Evolutionary conservation across 345 rosid species (phyloP), one percentile per base, ranked within the genome.

Genomic region (Euclidium syriacum): DNA sequence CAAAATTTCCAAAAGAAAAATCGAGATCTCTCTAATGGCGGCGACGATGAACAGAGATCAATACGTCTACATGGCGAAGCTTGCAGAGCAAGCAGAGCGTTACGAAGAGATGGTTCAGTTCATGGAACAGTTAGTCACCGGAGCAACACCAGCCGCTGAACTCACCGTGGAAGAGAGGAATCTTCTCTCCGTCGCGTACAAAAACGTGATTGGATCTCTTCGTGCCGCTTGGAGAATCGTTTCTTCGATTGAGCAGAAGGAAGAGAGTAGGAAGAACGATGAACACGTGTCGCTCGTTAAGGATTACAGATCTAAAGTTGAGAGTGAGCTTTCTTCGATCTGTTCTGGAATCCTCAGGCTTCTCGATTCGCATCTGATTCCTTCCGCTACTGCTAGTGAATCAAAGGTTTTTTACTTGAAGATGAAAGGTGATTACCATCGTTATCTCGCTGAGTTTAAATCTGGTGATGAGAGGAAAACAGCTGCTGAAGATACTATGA

Each of bases 71-170:
- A 64, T 74, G 75, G 78, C 78, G 40, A 74, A 74, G 59, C 74
- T 74, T 1, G 74, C 78, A 1, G 78, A 74, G 43, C 78, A 74
- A 56, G 78, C 78, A 1, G 78, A 74, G 72, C 75, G 78, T 15
- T 74, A 74, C 49, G 94, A 86, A 66, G 90, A 86, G 75, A 86
- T 86, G 94, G 94, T 86, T 6, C 80, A 83, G 68, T 84, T 80
- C 72, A 86, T 86, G 94, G 94, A 86, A 39, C 77, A 79, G 72
- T 87, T 86, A 15, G 86, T 80, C 4, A 77, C 77, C 65, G 70
- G 82, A 5, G 78, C 73, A 1, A 82, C 81, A 52, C 78, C 78
- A 0, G 69, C 80, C 38, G 81, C 69, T 27, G 91, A 79, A 67
- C 73, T 85, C 2, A 80, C 87, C 2, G 86, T 86, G 20, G 94